Evolutionary conservation across 2,329 filamentous ascomycete species (phyloP), one percentile per base, ranked within the genome.

Genomic region (Paraconiothyrium sp.): DNA sequence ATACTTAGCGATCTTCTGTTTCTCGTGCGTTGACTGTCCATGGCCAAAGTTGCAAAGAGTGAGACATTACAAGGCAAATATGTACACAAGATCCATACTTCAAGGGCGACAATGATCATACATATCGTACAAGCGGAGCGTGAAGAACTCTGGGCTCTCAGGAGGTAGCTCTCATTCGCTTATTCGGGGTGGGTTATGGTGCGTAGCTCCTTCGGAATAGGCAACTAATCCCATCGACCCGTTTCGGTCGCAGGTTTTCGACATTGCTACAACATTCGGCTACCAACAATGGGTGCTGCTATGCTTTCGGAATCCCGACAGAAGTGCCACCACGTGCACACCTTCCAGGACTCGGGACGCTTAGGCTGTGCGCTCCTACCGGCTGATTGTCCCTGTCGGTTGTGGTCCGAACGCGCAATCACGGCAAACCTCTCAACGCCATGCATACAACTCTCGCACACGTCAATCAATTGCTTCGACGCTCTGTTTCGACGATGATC

Each of bases 351-450:
- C 27, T 48, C 56, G 54, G 60, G 60, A 44, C 52, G 44, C 59
- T 64, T 54, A 61, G 54, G 34, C 48, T 59, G 47, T 48, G 58
- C 44, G 4, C 59, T 62, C n/a, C 57, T 59, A 51, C 63, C 71
- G 70, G 71, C 58, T 72, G 69, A 72, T 67, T 72, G 66, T 61
- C 48, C 55, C 43, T 47, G 63, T 49, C 61, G 59, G 39, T 59
- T 57, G 57, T 65, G 65, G 69, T 59, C 68, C 69, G 66, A 58
- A 64, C 47, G 65, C 60, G 67, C 67, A 67, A 55, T 51, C 22
- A 37, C 48, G 27, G 32, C 43, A 37, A 32, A 47, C 24, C 43
- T 54, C 34, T 44, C 37, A 16, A 49, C 44, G 43, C 27, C 24
- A 14, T 24, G 16, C 46, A 20, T 14, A 34, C 2, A 39, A 35